Evolutionary conservation across 1,284 basidiomycete genomes (phyloP).

Genomic region (Paramarasmius palmivorus): DNA sequence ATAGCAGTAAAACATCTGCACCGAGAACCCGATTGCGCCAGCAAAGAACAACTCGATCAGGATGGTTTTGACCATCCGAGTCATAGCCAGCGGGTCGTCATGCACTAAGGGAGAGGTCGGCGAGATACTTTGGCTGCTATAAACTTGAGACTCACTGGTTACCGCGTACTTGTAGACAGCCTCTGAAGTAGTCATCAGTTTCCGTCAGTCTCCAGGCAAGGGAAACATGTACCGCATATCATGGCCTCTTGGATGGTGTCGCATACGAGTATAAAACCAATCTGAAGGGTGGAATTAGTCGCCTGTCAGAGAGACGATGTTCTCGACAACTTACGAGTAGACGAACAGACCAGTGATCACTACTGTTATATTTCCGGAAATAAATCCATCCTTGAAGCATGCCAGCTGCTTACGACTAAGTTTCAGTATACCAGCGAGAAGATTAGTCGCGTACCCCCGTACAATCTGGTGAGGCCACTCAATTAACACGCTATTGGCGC

Average conservation of each 20-base stretch:
- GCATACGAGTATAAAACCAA: background rate
- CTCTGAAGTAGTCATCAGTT: background rate
- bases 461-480: no score
- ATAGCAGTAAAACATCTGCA: slow-evolving; percentile 1
- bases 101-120: background rate
- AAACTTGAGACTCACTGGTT: background rate
- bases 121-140: no score
- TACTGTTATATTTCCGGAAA: slow-evolving; percentile 1
- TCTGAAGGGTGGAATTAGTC: background rate
- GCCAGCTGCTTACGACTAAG: background rate
- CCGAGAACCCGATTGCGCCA: background rate
- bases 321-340: background rate
- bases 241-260: slow-evolving; percentile 2
- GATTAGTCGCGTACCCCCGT: no score
- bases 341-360: background rate
- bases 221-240: background rate
- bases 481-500: no score
- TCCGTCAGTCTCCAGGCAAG: no score
- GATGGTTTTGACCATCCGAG: slow-evolving; percentile 2
- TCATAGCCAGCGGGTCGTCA: background rate
- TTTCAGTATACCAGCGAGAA: no score
- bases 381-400: slow-evolving; percentile 4
- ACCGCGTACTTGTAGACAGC: slow-evolving; percentile 4
- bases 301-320: no score
- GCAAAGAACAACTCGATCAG: slow-evolving; percentile 3